Evolutionary conservation across 2,329 filamentous ascomycete genomes (phyloP), one percentile per base, ranked within the genome.

Genomic region (Ophiostoma himal-ulmi): DNA sequence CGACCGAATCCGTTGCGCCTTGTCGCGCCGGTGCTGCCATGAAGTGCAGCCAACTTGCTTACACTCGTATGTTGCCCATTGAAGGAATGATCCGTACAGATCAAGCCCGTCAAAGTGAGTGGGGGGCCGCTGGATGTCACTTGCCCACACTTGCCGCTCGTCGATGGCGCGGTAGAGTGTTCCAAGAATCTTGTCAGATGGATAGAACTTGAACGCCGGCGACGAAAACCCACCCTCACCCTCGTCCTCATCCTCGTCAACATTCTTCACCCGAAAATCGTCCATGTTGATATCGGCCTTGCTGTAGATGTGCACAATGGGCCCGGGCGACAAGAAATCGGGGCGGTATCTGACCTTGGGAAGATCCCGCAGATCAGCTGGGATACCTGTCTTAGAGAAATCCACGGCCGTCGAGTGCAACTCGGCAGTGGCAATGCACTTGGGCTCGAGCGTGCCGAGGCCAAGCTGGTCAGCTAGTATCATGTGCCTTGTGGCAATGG

Each of bases 321-420:
- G 82, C 0, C 82, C 83, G 0, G 80, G 80, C 0, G 84, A 81
- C 41, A 86, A 74, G 71, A 88, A 88, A 73, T 88, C 85, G 0
- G 85, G 86, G 0, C 85, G 81, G 54, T 75, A 81, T 10, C 77
- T 77, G 13, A 78, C 70, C 22, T 73, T 78, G 0, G 82, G 84
- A 20, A 88, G 78, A 1, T 80, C 74, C 0, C 72, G 76, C 48
- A 85, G 76, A 7, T 84, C 78, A 6, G 88, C 87, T 0, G 83
- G 78, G 36, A 89, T 86, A 0, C 92, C 91, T 0, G 89, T 91
- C 78, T 93, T 92, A 3, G 89, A 91, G 74, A 91, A 93, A 77
- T 93, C 90, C 0, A 93, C 90, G 0, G 89, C 90, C 0, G 84
- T 88, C 0, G 90, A 93, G 73, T 91, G 88, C 75, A 93, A 78